These are phyloP conservation scores for Dendrothele bispora DNA, from an alignment of 768 basidiomycete genomes.

Conservation along the genomic window DNA sequence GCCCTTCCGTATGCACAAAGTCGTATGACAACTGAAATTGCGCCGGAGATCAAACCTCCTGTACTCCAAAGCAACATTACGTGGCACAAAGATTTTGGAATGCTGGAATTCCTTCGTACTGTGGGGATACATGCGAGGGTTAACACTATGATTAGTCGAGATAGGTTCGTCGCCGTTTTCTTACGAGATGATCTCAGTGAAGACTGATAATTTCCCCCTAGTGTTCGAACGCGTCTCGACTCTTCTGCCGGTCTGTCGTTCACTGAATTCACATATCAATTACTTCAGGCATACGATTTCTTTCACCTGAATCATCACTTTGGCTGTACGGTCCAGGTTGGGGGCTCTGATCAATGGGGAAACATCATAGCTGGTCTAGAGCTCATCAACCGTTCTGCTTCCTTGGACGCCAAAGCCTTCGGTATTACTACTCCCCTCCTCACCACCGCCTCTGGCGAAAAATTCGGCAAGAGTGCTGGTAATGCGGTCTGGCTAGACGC, in stretches of 20 bases:
- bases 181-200: not conserved
- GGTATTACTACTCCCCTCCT: conserved; percentile 94
- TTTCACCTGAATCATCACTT: conserved; percentile 64
- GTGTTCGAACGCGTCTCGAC: conserved; percentile 78
- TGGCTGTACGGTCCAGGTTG: conserved; percentile 83
- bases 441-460: conserved; percentile 85
- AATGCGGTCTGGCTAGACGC: conserved; percentile 93
- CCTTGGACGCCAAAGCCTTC: conserved; percentile 44
- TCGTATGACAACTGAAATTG: conserved; percentile 20
- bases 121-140: conserved; percentile 82
- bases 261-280: conserved; percentile 96
- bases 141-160: conserved; percentile 86
- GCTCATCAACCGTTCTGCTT: conserved; percentile 65
- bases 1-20: conserved; percentile 60
- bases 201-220: conserved; percentile 27
- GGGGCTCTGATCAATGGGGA: conserved; percentile 98
- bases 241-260: conserved; percentile 93
- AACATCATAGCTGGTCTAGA: conserved; percentile 95
- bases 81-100: conserved; percentile 73
- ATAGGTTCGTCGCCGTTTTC: conserved; percentile 69
- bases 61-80: conserved; percentile 51
- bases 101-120: conserved; percentile 82
- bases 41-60: conserved; percentile 17
- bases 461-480: conserved; percentile 96
- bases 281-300: conserved; percentile 97